A percentile compares a stretch with the other conserved stretches of the same genome.
phyloP scores from a whole-genome alignment of 371 early-diverging fungal species.

The Batrachochytrium dendrobatidis region DNA sequence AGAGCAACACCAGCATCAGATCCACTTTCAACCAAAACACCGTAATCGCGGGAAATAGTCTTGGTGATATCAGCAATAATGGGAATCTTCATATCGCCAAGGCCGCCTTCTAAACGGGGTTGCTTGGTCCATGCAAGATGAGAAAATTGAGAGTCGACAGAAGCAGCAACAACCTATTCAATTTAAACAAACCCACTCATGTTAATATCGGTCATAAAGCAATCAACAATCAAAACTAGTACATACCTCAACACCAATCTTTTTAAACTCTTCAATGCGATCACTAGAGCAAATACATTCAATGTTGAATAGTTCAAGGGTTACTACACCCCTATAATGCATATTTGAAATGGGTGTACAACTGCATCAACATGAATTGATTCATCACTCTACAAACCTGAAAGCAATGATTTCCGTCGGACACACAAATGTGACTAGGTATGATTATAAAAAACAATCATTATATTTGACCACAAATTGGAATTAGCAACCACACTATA shows the following conservation, averaged over 20 bases:
- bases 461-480: neutral
- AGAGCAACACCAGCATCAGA: conserved; percentile 37
- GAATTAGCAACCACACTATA: neutral
- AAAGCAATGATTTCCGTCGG: conserved; percentile 64
- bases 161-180: conserved; percentile 59
- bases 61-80: conserved; percentile 73
- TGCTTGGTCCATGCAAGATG: conserved; percentile 62
- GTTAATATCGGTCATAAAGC: too few species aligned
- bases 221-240: too few species aligned
- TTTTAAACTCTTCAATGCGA: conserved; percentile 70
- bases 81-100: conserved; percentile 79
- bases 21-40: conserved; percentile 64
- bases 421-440: conserved; percentile 29
- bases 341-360: neutral
- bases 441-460: neutral
- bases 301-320: too few species aligned
- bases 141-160: conserved; percentile 67
- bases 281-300: too few species aligned
- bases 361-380: neutral
- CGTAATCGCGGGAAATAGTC: conserved; percentile 73
- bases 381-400: conserved; percentile 5
- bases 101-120: conserved; percentile 76
- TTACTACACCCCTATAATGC: conserved; percentile 4
- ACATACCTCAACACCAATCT: conserved; percentile 52
- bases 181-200: too few species aligned